Base-by-base conservation (phyloP, 768 basidiomycete genomes). In the Termitomyces heimii region DNA sequence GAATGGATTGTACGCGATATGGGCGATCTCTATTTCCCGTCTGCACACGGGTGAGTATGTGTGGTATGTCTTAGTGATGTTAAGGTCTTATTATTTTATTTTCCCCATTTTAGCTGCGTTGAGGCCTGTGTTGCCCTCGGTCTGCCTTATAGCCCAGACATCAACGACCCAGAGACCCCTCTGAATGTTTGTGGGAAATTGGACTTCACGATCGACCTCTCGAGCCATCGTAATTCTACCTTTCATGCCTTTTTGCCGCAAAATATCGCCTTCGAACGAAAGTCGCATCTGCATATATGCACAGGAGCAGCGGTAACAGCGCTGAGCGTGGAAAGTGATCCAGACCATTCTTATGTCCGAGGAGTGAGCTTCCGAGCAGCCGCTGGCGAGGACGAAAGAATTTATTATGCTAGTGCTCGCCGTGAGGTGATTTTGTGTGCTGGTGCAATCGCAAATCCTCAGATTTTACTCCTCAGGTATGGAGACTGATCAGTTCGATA, bases 381-480 rank as follows among this genome's bases (percentile, higher is more conserved):
- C 1, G 24, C 39, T 12, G 48, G 40, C 32, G 32, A 42, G 18
- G 26, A 26, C 20, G 1, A 18, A 56, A 26, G 22, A 9, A 26
- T 44, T 16, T 56, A 58, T 24, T 12, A 39, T 20, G 58, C 59
- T 49, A 35, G 28, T 20, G 60, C 56, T 51, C 35, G 31, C 13
- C 50, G 52, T 1, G 72, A 72, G 55, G 63, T 73, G 14, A 59
- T 69, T n/a, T 58, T 69, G 16, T 71, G 70, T 47, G 72, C 71
- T 20, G 77, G 79, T 9, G 70, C 77, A 0, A 63, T 80, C 35
- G 70, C 73, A 29, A 73, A 71, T 7, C 71, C 78, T 22, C 77
- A 78, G 52, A 62, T 79, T n/a, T 67, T 80, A 16, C 66, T 77
- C 60, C 58, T 70, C 12, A 71, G 70, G 68, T 69, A 40, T 18